Percentiles rank a stretch among this genome's conserved stretches.
Evolutionary conservation across 140 eudicot genomes (phyloP).

Genomic region (Flaveria floridana): DNA sequence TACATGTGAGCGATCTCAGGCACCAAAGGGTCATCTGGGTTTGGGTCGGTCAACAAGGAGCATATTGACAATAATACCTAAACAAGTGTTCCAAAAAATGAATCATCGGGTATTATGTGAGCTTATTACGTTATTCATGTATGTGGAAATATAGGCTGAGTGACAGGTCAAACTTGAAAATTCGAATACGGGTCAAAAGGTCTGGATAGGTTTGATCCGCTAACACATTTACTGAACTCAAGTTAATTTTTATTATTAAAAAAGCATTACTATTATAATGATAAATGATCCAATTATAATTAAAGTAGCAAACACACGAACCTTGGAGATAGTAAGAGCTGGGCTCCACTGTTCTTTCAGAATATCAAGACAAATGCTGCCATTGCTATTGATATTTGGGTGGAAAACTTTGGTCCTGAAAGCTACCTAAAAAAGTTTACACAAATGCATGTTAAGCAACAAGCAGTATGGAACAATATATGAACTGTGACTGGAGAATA

Average conservation of each 20-base stretch:
- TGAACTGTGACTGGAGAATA: not conserved
- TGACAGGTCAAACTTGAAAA: not conserved
- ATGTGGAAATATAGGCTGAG: not conserved
- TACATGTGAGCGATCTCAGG: constrained; percentile 57
- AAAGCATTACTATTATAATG: not conserved
- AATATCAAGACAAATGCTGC: constrained; percentile 66
- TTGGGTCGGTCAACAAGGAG: constrained; percentile 50
- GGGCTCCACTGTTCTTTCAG: constrained; percentile 66
- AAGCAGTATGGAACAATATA: not conserved
- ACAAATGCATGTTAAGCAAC: constrained; percentile 8
- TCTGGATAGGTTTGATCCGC: not conserved
- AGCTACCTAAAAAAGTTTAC: constrained; percentile 42
- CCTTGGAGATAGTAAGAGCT: constrained; percentile 61
- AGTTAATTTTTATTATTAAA: not conserved
- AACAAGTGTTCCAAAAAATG: not conserved
- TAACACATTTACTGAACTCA: not conserved
- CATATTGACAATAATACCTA: constrained; percentile 47
- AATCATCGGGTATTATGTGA: not conserved
- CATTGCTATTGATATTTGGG: constrained; percentile 55
- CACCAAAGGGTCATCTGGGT: constrained; percentile 55
- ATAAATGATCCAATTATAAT: not conserved
- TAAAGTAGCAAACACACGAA: constrained; percentile 17
- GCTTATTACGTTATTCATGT: not conserved
- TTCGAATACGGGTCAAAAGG: not conserved
- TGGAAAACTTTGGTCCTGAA: constrained; percentile 61